Evolutionary conservation across 2,329 filamentous ascomycete species (phyloP), one percentile per base, ranked within the genome.

Genomic region (Paraphoma sp.): DNA sequence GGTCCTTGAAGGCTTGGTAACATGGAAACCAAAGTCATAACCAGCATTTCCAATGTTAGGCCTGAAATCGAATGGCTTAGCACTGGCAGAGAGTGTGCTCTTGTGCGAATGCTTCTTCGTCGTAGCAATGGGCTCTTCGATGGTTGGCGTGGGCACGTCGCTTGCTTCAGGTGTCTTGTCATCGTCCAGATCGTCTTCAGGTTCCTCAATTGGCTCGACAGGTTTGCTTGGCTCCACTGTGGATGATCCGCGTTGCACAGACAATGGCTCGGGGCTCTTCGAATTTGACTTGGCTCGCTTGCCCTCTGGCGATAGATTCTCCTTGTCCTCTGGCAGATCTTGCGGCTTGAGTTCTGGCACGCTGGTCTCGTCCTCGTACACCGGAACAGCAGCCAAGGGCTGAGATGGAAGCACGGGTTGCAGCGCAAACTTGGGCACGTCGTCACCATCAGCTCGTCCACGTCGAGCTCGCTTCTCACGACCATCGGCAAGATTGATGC

Each of bases 401-500:
- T 76, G 71, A 16, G 74, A 73, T 9, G 81, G 79, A 51, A 76
- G 65, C 16, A 75, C 54, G 7, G 72, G 73, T 54, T 74, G 73
- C 5, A 71, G 53, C 78, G 92, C 91, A 74, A 96, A 96, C 49
- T 87, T 82, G 18, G 90, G 89, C 23, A 94, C 87, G 48, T 89
- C 85, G 66, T 96, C 88, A 16, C 86, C 89, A 67, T 90, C 88
- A 50, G 84, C 85, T 16, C 82, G 85, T 45, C 78, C 83, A 56
- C 86, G 87, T 64, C 88, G 87, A 60, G 87, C 87, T 72, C 93
- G 87, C 82, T 97, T 97, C 69, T 88, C 81, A 41, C 92, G 87
- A 18, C 86, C 87, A 56, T 89, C 85, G 54, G 81, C 82, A 60
- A 90, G 86, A n/a, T 81, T 82, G 17, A 84, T 76, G 28, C 87